Base-by-base conservation (phyloP, 2,329 filamentous ascomycete species). In the Parafenestella ontariensis region DNA sequence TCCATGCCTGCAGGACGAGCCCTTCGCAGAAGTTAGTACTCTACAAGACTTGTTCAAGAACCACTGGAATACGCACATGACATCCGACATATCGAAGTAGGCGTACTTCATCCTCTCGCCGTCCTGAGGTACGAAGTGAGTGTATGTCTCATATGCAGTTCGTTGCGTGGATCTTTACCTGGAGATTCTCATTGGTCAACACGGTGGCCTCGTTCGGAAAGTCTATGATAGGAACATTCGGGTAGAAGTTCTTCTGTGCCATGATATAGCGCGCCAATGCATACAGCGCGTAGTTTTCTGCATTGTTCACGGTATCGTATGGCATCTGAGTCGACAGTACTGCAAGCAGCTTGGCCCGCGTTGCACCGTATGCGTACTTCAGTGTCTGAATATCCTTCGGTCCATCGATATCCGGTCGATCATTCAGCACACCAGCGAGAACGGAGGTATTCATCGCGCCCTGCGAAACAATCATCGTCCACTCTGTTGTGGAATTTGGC, bases 221-320 rank as follows among this genome's bases (percentile, higher is more conserved):
- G 26, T 69, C 62, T 56, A 75, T 70, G 10, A 71, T 64, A 1
- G 72, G 72, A 1, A 67, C 54, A 15, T 61, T 67, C 1, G 72
- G 72, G 47, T 69, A 74, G 42, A 74, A 70, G 0, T 62, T 60
- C 39, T 68, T 69, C 28, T 56, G 59, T 41, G 61, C 43, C 37
- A 73, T 58, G 1, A 75, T 58, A 36, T 73, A 75, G 21, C 66
- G 67, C 18, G 70, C 64, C 44, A 69, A 64, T 15, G 72, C 71
- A 46, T 71, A 74, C 4, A 75, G 36, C 1, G 69, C 71, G 42
- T 75, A 74, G 41, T 69, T 75, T 39, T 75, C 72, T 0, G 72
- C 68, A 21, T 75, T 75, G 43, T 73, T 74, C 1, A 58, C 58
- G 1, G 71, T 65, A 31, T 74, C 70, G 36, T 74, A 75, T 0